Evolutionary conservation across 1,284 basidiomycete species (phyloP).

Genomic region (Cutaneotrichosporon mucoides): DNA sequence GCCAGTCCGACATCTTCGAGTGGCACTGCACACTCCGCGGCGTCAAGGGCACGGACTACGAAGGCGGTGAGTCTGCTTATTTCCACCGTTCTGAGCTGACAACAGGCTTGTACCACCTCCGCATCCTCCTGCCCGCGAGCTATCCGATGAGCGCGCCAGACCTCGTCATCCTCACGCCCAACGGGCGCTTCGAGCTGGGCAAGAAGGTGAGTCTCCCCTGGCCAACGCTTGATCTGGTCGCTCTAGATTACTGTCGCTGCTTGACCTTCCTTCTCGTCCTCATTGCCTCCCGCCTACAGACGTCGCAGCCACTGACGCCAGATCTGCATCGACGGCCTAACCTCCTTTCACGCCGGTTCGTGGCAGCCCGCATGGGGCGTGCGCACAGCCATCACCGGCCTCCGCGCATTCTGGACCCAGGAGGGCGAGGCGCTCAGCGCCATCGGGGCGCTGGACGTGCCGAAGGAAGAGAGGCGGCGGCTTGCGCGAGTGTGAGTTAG

Average conservation of each 20-base stretch:
- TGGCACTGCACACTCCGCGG: slow-evolving; percentile 98
- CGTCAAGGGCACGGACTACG: slow-evolving; percentile 78
- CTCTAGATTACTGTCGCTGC: no score
- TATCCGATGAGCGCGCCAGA: slow-evolving; percentile 94
- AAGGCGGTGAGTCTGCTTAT: slow-evolving; percentile 55
- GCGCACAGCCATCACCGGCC: slow-evolving; percentile 86
- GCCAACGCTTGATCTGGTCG: no score
- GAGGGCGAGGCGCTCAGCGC: slow-evolving; percentile 84
- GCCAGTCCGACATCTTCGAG: slow-evolving; percentile 55
- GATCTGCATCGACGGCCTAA: slow-evolving; percentile 88
- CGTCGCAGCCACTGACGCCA: slow-evolving; percentile 40
- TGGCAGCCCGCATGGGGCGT: slow-evolving; percentile 99
- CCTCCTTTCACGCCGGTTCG: slow-evolving; percentile 57
- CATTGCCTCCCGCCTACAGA: no score
- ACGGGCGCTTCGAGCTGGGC: slow-evolving; percentile 89
- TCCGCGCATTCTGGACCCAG: slow-evolving; percentile 86
- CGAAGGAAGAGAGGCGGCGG: slow-evolving; percentile 69
- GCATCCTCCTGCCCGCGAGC: slow-evolving; percentile 83
- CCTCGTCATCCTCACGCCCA: slow-evolving; percentile 90
- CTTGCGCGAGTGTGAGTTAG: slow-evolving; percentile 54
- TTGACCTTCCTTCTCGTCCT: no score
- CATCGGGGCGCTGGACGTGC: slow-evolving; percentile 81
- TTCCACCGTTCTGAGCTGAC: no score
- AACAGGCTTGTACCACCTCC: slow-evolving; percentile 69
- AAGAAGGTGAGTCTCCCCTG: slow-evolving; percentile 64